These are phyloP conservation scores for Erysimum cheiri DNA, from an alignment of 441 rosid species.

Conservation along the genomic window DNA sequence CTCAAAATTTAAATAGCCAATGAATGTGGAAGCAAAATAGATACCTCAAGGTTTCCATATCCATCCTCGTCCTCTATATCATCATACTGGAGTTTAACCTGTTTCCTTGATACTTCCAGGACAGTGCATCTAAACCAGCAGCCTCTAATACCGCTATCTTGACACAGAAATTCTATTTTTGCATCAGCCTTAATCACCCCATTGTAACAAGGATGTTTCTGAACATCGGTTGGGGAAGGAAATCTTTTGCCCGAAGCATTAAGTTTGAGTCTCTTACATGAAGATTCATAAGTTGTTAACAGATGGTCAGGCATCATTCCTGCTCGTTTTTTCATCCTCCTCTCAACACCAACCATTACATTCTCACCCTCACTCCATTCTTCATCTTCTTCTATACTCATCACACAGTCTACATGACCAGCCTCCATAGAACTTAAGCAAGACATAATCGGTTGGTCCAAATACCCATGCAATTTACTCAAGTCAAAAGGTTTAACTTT, in stretches of 20 bases:
- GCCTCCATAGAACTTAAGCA: slow-evolving; percentile 63
- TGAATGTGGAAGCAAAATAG: slow-evolving; percentile 31
- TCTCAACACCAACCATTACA: slow-evolving; percentile 67
- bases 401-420: slow-evolving; percentile 49
- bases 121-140: slow-evolving; percentile 98
- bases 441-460: slow-evolving; percentile 77
- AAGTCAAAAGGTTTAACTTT: slow-evolving; percentile 81
- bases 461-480: slow-evolving; percentile 87
- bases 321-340: slow-evolving; percentile 54
- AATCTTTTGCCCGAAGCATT: slow-evolving; percentile 55
- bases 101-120: slow-evolving; percentile 66
- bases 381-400: slow-evolving; percentile 62
- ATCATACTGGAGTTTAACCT: slow-evolving; percentile 79
- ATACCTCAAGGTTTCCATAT: slow-evolving; percentile 87
- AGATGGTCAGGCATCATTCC: slow-evolving; percentile 50
- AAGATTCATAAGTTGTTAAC: slow-evolving; percentile 47
- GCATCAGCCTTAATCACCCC: slow-evolving; percentile 60
- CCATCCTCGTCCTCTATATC: slow-evolving; percentile 89
- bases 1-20: slow-evolving; percentile 16
- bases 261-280: slow-evolving; percentile 55
- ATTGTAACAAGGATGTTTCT: slow-evolving; percentile 50
- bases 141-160: slow-evolving; percentile 97
- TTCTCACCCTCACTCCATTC: slow-evolving; percentile 57
- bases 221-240: slow-evolving; percentile 61
- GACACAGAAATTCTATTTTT: slow-evolving; percentile 85